Evolutionary conservation across 2,329 filamentous ascomycete genomes (phyloP).

Genomic region (Ramichloridium luteum): DNA sequence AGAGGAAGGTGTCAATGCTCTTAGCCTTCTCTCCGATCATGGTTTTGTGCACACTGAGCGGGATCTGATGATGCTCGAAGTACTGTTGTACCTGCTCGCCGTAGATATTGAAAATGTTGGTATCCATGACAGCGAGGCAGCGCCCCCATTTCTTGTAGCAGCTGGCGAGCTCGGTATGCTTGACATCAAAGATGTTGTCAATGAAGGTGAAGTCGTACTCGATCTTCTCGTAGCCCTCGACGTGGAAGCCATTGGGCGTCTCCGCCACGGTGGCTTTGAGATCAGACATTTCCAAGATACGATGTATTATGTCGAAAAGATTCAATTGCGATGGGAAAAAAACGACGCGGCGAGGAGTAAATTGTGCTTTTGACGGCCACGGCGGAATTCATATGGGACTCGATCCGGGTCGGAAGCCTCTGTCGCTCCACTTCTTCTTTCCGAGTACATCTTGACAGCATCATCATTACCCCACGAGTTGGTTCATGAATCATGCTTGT

Average conservation of each 20-base stretch:
- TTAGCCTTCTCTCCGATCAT: conserved; percentile 67
- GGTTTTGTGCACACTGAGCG: conserved; percentile 56
- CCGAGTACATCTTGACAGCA: no score
- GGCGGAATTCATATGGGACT: no score
- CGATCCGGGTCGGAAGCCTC: no score
- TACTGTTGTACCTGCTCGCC: conserved; percentile 54
- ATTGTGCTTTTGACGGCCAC: no score
- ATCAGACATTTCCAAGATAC: conserved; percentile 48
- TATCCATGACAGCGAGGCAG: conserved; percentile 56
- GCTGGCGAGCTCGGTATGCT: conserved; percentile 49
- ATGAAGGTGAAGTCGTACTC: conserved; percentile 65
- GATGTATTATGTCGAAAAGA: conserved; percentile 4
- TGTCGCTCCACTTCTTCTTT: no score
- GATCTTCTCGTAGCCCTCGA: conserved; percentile 64
- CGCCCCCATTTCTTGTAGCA: conserved; percentile 55
- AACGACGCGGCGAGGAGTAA: no score
- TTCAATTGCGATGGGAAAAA: conserved; percentile 6
- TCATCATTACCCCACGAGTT: no score
- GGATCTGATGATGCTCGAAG: conserved; percentile 51
- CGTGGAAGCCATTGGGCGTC: conserved; percentile 54
- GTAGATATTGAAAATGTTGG: conserved; percentile 59
- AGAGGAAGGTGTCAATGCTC: conserved; percentile 56
- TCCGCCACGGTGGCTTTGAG: conserved; percentile 53
- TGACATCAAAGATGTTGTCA: conserved; percentile 52
- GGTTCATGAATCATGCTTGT: no score